Evolutionary conservation across 495 filamentous ascomycete species (phyloP).

Genomic region (Lophiotrema nucula): DNA sequence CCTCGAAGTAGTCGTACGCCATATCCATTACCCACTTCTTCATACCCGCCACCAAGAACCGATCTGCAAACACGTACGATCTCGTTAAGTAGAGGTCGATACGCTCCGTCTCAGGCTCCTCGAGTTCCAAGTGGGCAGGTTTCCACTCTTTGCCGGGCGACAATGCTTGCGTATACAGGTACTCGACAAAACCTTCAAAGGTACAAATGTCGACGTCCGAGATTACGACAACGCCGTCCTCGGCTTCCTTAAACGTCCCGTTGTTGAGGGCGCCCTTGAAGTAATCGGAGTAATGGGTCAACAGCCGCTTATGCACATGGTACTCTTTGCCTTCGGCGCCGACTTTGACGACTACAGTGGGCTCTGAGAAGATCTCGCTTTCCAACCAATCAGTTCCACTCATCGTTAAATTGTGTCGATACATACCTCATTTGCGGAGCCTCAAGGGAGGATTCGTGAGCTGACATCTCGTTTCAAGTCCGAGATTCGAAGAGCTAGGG

Average conservation of each 20-base stretch:
- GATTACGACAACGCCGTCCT: background rate
- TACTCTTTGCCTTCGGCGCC: constrained; percentile 2
- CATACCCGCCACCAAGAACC: background rate
- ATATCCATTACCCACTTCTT: background rate
- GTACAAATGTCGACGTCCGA: background rate
- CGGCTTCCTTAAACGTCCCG: background rate
- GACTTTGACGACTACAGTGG: constrained; percentile 5
- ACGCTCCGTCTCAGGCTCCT: too few relatives aligned
- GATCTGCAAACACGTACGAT: too few relatives aligned
- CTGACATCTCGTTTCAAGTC: too few relatives aligned
- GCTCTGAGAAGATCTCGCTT: background rate
- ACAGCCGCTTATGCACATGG: background rate
- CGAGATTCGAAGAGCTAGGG: too few relatives aligned
- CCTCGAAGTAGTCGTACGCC: background rate
- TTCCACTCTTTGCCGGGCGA: background rate
- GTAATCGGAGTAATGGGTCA: constrained; percentile 1
- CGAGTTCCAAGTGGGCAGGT: too few relatives aligned
- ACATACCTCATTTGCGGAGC: too few relatives aligned
- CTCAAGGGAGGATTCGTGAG: too few relatives aligned
- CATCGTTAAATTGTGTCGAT: too few relatives aligned
- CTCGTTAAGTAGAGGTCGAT: too few relatives aligned
- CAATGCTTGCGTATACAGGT: too few relatives aligned
- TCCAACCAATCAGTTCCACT: too few relatives aligned
- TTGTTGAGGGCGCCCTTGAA: background rate
- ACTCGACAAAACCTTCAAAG: constrained; percentile 4